These are phyloP conservation scores for Taphrina confusa DNA, from an alignment of 1,139 yeast species.

Conservation along the genomic window DNA sequence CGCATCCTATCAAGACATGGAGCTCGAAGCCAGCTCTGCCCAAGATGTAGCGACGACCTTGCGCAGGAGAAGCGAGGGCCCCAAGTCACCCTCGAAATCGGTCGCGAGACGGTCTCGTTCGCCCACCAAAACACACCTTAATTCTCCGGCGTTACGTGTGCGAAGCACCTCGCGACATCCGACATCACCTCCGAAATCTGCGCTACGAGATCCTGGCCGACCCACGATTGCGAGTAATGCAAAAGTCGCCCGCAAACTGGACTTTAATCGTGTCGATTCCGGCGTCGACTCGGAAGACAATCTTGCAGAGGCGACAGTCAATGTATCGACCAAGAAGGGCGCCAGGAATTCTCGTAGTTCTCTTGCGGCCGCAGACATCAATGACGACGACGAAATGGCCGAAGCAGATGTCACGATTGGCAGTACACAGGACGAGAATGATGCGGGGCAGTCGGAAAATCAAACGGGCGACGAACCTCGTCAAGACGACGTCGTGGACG, in stretches of 20 bases:
- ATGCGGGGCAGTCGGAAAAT: too few relatives aligned
- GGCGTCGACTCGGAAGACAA: conserved; percentile 11
- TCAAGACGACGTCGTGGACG: neutral
- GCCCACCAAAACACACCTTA: conserved; percentile 41
- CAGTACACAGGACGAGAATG: neutral
- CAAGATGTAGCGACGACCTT: conserved; percentile 23
- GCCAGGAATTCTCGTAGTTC: neutral
- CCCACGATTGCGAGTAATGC: neutral
- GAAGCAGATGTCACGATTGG: conserved; percentile 7
- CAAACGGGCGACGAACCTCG: neutral
- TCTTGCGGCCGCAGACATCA: neutral
- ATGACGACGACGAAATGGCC: conserved; percentile 11
- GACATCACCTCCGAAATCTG: conserved; percentile 23
- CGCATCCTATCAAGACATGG: conserved; percentile 27
- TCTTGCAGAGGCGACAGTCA: neutral
- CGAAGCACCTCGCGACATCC: conserved; percentile 36
- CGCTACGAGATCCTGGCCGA: conserved; percentile 11
- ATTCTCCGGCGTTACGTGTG: conserved; percentile 42
- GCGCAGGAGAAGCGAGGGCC: conserved; percentile 14
- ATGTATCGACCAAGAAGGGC: neutral
- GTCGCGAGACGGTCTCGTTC: conserved; percentile 35
- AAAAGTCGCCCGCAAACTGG: conserved; percentile 37
- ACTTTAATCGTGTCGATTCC: conserved; percentile 23
- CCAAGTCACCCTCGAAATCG: conserved; percentile 2
- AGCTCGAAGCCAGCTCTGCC: conserved; percentile 31